Evolutionary conservation across 805 yeast species (phyloP).

Genomic region (Starmerella sirachaensis): DNA sequence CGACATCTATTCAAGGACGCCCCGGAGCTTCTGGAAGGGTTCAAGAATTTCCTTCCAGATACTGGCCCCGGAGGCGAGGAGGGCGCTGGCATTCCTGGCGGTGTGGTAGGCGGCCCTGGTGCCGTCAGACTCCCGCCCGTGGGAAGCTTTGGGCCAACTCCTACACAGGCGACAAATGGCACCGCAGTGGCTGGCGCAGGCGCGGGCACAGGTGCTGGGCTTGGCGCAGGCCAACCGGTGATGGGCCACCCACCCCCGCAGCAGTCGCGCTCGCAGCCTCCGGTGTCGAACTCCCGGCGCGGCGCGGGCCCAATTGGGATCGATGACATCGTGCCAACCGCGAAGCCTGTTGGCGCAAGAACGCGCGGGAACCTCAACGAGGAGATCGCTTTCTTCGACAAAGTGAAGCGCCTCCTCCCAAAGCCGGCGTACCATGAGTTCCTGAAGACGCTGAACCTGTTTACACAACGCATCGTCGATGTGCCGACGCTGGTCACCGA

Average conservation of each 20-base stretch:
- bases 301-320: not conserved
- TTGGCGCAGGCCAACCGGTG: not conserved
- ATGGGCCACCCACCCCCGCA: conserved; percentile 2
- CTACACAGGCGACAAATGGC: not conserved
- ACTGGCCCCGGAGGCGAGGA: conserved; percentile 35
- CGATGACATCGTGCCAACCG: conserved; percentile 56
- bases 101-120: conserved; percentile 21
- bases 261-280: conserved; percentile 6
- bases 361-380: conserved; percentile 49
- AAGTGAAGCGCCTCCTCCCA: conserved; percentile 76
- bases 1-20: conserved; percentile 80
- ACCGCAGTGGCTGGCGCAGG: not conserved
- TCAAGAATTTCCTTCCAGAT: conserved; percentile 90
- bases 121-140: conserved; percentile 68
- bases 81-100: conserved; percentile 3
- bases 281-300: conserved; percentile 6
- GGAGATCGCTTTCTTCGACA: conserved; percentile 83
- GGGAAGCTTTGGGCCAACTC: conserved; percentile 63
- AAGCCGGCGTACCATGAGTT: conserved; percentile 88
- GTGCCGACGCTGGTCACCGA: conserved; percentile 68
- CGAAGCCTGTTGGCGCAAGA: conserved; percentile 48
- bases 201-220: not conserved
- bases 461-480: conserved; percentile 83
- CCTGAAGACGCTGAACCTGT: conserved; percentile 73
- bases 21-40: conserved; percentile 88